Percentiles rank a stretch among this genome's conserved stretches.
Conservation (phyloP, 768 basidiomycete genomes). For the Podaxis pistillaris region DNA sequence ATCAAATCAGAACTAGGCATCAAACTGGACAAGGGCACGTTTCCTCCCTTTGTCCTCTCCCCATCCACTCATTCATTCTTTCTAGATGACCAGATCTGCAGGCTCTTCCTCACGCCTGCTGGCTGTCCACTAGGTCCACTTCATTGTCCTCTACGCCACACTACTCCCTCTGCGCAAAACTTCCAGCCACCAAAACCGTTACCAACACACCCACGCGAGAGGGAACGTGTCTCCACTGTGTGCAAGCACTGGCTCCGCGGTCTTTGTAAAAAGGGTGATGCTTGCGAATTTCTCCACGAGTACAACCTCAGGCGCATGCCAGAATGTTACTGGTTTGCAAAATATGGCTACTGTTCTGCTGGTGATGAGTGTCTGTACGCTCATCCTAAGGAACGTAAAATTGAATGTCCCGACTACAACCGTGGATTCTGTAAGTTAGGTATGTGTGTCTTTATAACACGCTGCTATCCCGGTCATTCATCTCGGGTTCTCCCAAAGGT, state of each 20-base stretch:
- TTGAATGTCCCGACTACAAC: slow-evolving; percentile 94
- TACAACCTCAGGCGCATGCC: slow-evolving; percentile 98
- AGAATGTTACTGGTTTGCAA: slow-evolving; percentile 98
- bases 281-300: slow-evolving; percentile 98
- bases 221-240: slow-evolving; percentile 85
- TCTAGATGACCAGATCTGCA: slow-evolving; percentile 92
- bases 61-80: slow-evolving; percentile 1
- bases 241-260: slow-evolving; percentile 99
- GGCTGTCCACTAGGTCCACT: slow-evolving; percentile 92
- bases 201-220: slow-evolving; percentile 79
- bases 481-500: slow-evolving; percentile 42
- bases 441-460: slow-evolving; percentile 33
- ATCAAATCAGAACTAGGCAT: slow-evolving; percentile 81
- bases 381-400: slow-evolving; percentile 86
- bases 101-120: slow-evolving; percentile 72
- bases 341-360: slow-evolving; percentile 95
- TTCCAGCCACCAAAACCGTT: slow-evolving; percentile 85
- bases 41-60: not conserved
- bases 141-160: slow-evolving; percentile 91
- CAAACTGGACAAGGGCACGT: slow-evolving; percentile 88
- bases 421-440: slow-evolving; percentile 95
- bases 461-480: slow-evolving; percentile 10
- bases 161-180: slow-evolving; percentile 81
- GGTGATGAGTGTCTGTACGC: slow-evolving; percentile 98
- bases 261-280: slow-evolving; percentile 96